Base-by-base conservation (phyloP, 768 basidiomycete genomes). In the Ramaria sp. region DNA sequence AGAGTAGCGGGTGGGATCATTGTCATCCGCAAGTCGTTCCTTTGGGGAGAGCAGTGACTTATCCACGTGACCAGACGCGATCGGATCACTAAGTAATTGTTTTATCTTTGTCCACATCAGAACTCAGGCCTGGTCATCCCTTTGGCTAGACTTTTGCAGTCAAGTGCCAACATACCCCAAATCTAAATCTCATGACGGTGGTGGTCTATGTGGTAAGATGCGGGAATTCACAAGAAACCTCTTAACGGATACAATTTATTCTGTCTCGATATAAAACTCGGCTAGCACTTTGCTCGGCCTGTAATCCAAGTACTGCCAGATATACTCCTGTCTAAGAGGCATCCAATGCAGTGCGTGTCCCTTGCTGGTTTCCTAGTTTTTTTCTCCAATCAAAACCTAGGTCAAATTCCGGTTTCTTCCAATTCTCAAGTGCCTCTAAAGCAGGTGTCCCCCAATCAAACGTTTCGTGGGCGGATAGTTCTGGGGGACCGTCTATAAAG, bases 371-470 rank as follows among this genome's bases (percentile, higher is more conserved):
- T 15, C 32, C 45, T n/a, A 58, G 43, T 20, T 48, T 27, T 39
- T 51, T 50, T 16, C 36, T 43, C 60, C 61, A 61, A 37, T 60
- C 57, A 37, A 59, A 59, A 16, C 52, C 58, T n/a, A 47, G 48
- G 24, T 30, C 16, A 36, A 36, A 20, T 34, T 44, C 56, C 34
- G 30, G 56, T 48, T 16, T 67, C 61, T 49, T 60, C 88, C 88
- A 92, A 7, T 63, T 62, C 8, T 82, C 77, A 27, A 93, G 61
- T 1, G 84, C 83, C 1, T 74, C 67, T 1, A 93, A 55, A 0
- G 82, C 78, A 1, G 83, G 87, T 20, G 63, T 66, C 3, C 90
- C 91, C 90, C 91, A 94, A 61, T 93, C 81, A 65, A 78, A 90
- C 3, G 60, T 62, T 36, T 74, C 76, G 58, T 87, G 85, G 7